Evolutionary conservation across 2,329 filamentous ascomycete genomes (phyloP), one percentile per base, ranked within the genome.

Genomic region (Aspergillus hortae): DNA sequence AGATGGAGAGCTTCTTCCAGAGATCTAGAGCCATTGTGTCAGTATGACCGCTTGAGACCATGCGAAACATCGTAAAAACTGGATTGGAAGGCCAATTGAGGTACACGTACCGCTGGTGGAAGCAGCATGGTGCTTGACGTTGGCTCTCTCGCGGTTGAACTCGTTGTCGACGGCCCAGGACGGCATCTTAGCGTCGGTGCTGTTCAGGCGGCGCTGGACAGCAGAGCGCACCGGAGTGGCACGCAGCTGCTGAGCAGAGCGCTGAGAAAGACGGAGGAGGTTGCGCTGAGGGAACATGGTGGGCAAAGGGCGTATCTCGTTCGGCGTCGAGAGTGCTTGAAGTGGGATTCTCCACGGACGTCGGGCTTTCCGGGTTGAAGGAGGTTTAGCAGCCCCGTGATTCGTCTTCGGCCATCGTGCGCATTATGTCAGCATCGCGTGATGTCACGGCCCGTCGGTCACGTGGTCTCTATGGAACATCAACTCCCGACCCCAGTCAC

Each of bases 1-100:
- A 97, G 80, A 96, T 81, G 60, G 90, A 94, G 67, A 97, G 87
- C 82, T 95, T 97, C 76, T 84, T 86, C 94, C 94, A 99, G 67
- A 96, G 85, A 67, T 90, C 92, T 96, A 70, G 50, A 54, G 55
- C 52, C 53, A 58, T 61, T 62, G 44, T 47, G 61, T 70, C 49
- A 70, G 61, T 57, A 55, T 48, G 41, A 43, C 15, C 19, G 33
- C 19, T 46, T 44, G 17, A 15, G 30, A 12, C 19, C 15, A 32
- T 47, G 27, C 23, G n/a, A 9, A 12, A 15, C 35, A 10, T 10
- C n/a, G 23, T n/a, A 6, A 15, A 21, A 10, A 30, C 21, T 38
- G 40, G n/a, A 11, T n/a, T 7, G 9, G 23, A 10, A 3, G 15
- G 6, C 45, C 48, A 55, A 59, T 60, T 57, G 46, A 23, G 23